A percentile compares a stretch with the other conserved stretches of the same genome.
Evolutionary conservation across 805 yeast species (phyloP).

Genomic region (Ogataea paraovalis): DNA sequence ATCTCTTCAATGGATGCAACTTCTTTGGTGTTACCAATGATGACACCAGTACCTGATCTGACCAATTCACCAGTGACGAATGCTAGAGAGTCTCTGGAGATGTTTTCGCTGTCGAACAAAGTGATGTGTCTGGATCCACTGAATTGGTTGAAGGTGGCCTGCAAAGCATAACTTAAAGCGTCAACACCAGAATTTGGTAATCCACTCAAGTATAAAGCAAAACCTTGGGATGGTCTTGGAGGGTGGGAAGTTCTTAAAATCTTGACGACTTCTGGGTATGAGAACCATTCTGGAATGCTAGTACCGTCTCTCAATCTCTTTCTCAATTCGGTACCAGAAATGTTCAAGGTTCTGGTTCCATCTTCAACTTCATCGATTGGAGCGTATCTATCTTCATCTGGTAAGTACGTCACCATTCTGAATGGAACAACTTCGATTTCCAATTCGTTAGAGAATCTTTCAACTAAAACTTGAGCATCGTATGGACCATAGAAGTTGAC

Average conservation of each 20-base stretch:
- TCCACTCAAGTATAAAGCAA: slow-evolving; percentile 66
- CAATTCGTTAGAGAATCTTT: slow-evolving; percentile 67
- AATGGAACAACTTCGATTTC: slow-evolving; percentile 91
- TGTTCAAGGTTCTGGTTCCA: slow-evolving; percentile 74
- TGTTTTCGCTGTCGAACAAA: slow-evolving; percentile 38
- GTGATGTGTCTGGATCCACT: slow-evolving; percentile 80
- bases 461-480: slow-evolving; percentile 90
- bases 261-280: slow-evolving; percentile 92
- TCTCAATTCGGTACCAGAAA: slow-evolving; percentile 91
- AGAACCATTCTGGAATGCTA: slow-evolving; percentile 94
- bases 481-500: slow-evolving; percentile 95
- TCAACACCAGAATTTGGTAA: slow-evolving; percentile 55
- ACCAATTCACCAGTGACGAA: slow-evolving; percentile 72
- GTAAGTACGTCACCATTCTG: slow-evolving; percentile 94
- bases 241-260: slow-evolving; percentile 91
- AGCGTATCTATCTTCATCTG: slow-evolving; percentile 91
- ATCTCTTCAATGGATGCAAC: slow-evolving; percentile 44
- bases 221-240: slow-evolving; percentile 87
- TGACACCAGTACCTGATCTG: slow-evolving; percentile 90
- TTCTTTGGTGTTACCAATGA: slow-evolving; percentile 49
- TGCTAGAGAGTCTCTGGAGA: slow-evolving; percentile 41
- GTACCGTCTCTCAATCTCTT: slow-evolving; percentile 81
- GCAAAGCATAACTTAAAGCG: slow-evolving; percentile 75
- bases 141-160: slow-evolving; percentile 86
- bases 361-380: slow-evolving; percentile 89